A percentile compares a stretch with the other conserved stretches of the same genome.
phyloP scores from a whole-genome alignment of 2,329 filamentous ascomycete genomes.

The Seiridium unicorne region DNA sequence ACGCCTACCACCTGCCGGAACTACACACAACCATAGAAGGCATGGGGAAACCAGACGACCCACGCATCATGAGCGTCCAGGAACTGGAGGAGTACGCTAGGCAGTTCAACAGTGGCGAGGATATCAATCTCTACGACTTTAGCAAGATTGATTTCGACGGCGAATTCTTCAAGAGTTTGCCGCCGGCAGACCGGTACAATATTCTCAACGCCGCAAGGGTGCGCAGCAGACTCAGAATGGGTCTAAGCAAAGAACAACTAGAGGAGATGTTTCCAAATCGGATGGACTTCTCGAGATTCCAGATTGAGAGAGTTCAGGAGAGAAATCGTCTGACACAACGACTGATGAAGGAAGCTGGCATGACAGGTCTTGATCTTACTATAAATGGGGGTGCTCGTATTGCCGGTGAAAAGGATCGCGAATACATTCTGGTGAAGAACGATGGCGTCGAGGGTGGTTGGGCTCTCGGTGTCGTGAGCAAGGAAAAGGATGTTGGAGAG shows the following conservation, averaged over 20 bases:
- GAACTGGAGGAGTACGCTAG: conserved; percentile 91
- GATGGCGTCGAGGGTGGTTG: conserved; percentile 93
- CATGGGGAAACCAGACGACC: conserved; percentile 90
- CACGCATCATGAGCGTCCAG: conserved; percentile 92
- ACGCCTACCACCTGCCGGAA: conserved; percentile 93
- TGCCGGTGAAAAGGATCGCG: conserved; percentile 81
- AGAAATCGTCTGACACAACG: conserved; percentile 92
- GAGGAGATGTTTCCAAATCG: conserved; percentile 96
- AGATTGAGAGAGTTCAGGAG: conserved; percentile 91
- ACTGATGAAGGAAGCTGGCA: conserved; percentile 90
- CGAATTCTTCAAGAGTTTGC: conserved; percentile 90
- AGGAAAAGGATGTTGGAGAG: conserved; percentile 75
- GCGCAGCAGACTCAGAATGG: conserved; percentile 88
- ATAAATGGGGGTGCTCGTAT: conserved; percentile 66
- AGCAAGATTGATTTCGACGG: conserved; percentile 98
- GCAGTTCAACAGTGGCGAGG: conserved; percentile 89
- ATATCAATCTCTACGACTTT: conserved; percentile 91
- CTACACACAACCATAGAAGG: conserved; percentile 74
- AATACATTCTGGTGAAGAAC: conserved; percentile 96
- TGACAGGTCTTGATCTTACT: conserved; percentile 74
- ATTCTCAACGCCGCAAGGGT: conserved; percentile 92
- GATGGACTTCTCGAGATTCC: conserved; percentile 95
- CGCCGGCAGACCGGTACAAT: conserved; percentile 89
- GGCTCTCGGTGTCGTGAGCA: conserved; percentile 90
- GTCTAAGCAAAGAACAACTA: conserved; percentile 91